Conservation (phyloP, 768 basidiomycete species). For the Boletus rex-veris region DNA sequence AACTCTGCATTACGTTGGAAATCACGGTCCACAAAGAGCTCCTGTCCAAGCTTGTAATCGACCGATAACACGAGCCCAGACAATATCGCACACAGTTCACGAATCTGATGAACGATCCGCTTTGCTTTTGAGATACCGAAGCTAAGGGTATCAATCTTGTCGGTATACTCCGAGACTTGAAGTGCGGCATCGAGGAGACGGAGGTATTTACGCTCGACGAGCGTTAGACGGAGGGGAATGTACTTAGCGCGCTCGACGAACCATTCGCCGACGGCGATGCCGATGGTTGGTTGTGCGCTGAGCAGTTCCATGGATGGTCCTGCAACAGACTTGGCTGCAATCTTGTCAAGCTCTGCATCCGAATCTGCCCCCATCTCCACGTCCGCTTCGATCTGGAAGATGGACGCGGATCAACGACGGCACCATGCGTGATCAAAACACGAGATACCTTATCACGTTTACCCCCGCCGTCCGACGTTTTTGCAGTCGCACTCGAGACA, state of each 20-base stretch:
- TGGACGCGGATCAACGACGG: constrained; percentile 6
- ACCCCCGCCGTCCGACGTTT: background rate
- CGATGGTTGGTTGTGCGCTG: constrained; percentile 57
- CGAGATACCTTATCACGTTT: constrained; percentile 21
- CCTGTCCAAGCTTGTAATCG: constrained; percentile 87
- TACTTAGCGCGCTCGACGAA: constrained; percentile 78
- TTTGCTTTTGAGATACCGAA: constrained; percentile 81
- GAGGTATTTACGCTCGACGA: constrained; percentile 77
- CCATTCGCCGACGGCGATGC: constrained; percentile 74
- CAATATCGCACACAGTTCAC: constrained; percentile 84
- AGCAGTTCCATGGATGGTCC: constrained; percentile 33
- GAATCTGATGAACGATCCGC: constrained; percentile 81
- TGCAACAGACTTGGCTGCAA: constrained; percentile 27
- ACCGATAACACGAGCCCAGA: constrained; percentile 79
- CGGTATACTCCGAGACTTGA: constrained; percentile 83
- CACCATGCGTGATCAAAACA: background rate
- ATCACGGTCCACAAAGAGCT: constrained; percentile 77
- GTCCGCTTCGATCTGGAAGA: constrained; percentile 30
- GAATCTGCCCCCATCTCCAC: constrained; percentile 34
- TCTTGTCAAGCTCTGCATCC: constrained; percentile 39
- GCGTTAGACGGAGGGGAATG: constrained; percentile 75
- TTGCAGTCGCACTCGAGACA: background rate
- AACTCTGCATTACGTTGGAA: constrained; percentile 78
- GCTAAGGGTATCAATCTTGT: constrained; percentile 82
- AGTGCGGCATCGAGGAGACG: constrained; percentile 83